A percentile compares a stretch with the other conserved stretches of the same genome.
Evolutionary conservation across 164 flowering plant species (phyloP).

Genomic region (Nymphaea thermarum): DNA sequence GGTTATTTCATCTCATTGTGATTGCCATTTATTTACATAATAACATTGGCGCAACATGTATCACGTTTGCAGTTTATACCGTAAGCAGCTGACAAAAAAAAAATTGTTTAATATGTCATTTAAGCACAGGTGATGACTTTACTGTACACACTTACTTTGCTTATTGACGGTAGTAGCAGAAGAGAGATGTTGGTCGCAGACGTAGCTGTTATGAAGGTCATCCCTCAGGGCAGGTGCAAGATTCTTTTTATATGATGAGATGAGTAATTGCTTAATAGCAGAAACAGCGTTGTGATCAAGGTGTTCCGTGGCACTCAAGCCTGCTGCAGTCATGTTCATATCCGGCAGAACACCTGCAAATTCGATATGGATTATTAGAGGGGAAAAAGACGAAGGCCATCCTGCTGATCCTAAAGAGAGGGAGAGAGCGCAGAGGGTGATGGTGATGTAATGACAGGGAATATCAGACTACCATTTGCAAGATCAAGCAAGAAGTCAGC

Average conservation of each 20-base stretch:
- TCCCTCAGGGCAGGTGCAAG: background rate
- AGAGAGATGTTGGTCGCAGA: background rate
- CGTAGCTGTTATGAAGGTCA: background rate
- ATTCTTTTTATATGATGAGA: background rate
- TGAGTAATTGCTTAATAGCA: background rate
- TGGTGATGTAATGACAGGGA: background rate
- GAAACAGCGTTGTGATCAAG: background rate
- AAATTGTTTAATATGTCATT: no score
- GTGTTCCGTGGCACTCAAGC: background rate
- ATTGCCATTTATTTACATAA: background rate
- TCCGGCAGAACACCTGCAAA: background rate
- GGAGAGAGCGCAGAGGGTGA: background rate
- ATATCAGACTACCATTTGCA: constrained; percentile 51
- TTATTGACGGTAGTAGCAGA: background rate
- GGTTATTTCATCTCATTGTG: background rate
- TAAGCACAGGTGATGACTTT: no score
- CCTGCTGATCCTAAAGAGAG: background rate
- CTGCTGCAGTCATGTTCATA: background rate
- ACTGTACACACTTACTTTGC: background rate
- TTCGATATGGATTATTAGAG: background rate
- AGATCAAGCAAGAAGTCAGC: constrained; percentile 70
- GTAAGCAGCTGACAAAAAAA: no score
- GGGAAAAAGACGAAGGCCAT: background rate
- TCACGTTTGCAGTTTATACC: no score
- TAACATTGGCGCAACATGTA: no score